Conservation (phyloP, 257 asterid genomes). For the Scutellaria barbata region DNA sequence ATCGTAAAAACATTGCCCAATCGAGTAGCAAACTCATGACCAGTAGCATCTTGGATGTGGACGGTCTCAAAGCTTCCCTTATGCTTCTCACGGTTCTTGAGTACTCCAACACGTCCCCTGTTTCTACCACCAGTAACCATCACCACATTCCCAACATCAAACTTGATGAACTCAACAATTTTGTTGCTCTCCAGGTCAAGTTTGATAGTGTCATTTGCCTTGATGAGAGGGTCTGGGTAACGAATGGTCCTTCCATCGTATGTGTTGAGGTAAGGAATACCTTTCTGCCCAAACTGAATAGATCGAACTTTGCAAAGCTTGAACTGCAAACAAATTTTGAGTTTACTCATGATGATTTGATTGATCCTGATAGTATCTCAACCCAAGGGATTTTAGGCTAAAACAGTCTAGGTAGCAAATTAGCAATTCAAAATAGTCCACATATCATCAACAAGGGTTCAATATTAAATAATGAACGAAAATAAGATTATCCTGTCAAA, state of each 20-base stretch:
- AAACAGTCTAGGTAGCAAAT: no score
- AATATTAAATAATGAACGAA: no score
- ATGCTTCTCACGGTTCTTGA: constrained; percentile 60
- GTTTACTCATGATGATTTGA: not conserved
- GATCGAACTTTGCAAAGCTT: constrained; percentile 54
- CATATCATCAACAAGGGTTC: no score
- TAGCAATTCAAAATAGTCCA: no score
- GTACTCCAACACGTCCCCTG: constrained; percentile 59
- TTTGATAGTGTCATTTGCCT: constrained; percentile 48
- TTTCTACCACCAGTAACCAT: constrained; percentile 64
- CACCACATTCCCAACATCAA: constrained; percentile 58
- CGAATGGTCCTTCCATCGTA: constrained; percentile 53
- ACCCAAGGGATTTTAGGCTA: not conserved
- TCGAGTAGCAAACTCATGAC: constrained; percentile 52
- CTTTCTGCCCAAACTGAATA: constrained; percentile 52
- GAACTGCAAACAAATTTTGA: constrained; percentile 33
- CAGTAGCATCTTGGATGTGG: constrained; percentile 49
- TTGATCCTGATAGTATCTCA: no score
- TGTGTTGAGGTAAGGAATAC: constrained; percentile 49
- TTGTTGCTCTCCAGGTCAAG: constrained; percentile 41
- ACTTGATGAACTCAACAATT: constrained; percentile 54
- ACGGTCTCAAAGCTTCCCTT: constrained; percentile 52
- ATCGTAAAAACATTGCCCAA: constrained; percentile 47
- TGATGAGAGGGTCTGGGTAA: constrained; percentile 52
- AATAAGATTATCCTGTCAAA: no score